phyloP scores from a whole-genome alignment of 163 green algal species.

The Volvox carteri region DNA sequence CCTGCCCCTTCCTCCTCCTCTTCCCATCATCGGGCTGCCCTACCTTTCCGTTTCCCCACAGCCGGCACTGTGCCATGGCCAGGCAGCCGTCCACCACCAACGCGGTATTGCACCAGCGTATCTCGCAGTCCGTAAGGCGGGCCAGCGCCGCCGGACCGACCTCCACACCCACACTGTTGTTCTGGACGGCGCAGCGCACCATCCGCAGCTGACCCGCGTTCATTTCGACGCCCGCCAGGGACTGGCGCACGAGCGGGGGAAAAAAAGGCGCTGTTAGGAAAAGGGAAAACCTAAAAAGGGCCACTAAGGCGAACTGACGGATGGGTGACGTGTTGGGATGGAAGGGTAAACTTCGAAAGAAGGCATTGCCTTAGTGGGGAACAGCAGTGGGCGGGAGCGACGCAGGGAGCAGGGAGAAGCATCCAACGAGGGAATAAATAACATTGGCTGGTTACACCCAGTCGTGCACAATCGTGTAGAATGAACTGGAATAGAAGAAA shows the following conservation, averaged over 20 bases:
- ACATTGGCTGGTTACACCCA: too few species aligned
- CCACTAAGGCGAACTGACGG: not conserved
- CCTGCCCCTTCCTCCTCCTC: too few species aligned
- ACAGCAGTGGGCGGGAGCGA: too few species aligned
- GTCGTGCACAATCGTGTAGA: too few species aligned
- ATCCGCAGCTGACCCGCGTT: conserved; percentile 27
- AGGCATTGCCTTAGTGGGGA: too few species aligned
- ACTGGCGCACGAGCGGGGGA: not conserved
- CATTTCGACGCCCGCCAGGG: conserved; percentile 46
- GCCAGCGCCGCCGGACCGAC: conserved; percentile 44
- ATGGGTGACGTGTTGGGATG: not conserved
- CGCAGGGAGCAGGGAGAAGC: too few species aligned
- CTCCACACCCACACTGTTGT: conserved; percentile 52
- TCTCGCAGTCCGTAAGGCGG: conserved; percentile 2
- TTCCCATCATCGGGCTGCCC: too few species aligned
- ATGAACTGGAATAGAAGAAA: too few species aligned
- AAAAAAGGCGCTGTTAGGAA: not conserved
- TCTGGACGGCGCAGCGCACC: conserved; percentile 17
- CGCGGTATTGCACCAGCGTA: conserved; percentile 35
- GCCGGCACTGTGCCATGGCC: conserved; percentile 16
- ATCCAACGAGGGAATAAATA: too few species aligned
- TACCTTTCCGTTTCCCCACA: conserved; percentile 57
- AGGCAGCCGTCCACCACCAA: conserved; percentile 55
- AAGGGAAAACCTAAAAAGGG: not conserved
- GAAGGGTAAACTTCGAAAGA: too few species aligned